These are phyloP conservation scores for Cyclotella baltica DNA, from an alignment of 108 stramenopile genomes.

Conservation along the genomic window DNA sequence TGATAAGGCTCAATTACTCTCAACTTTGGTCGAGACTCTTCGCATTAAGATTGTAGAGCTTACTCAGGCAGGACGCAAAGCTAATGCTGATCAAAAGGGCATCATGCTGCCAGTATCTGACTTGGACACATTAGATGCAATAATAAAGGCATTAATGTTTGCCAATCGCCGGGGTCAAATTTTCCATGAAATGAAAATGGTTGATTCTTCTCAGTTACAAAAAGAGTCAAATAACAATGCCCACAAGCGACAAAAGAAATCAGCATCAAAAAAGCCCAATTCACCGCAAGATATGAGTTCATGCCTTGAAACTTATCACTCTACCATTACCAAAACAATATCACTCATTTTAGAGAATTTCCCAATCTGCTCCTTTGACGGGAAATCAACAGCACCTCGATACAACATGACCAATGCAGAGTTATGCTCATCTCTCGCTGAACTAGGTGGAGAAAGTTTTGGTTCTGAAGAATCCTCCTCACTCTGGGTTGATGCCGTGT, in stretches of 20 bases:
- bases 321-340: slow-evolving; percentile 30
- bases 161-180: no score
- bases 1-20: slow-evolving; percentile 37
- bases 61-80: slow-evolving; percentile 31
- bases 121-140: no score
- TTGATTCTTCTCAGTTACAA: no score
- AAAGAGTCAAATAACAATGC: background rate
- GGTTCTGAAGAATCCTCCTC: slow-evolving; percentile 18
- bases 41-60: slow-evolving; percentile 48
- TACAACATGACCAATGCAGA: slow-evolving; percentile 50
- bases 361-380: slow-evolving; percentile 31
- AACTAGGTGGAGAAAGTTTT: slow-evolving; percentile 35
- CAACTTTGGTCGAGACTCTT: slow-evolving; percentile 43
- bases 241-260: slow-evolving; percentile 25
- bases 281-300: slow-evolving; percentile 16
- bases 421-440: slow-evolving; percentile 51
- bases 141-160: no score
- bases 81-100: slow-evolving; percentile 24
- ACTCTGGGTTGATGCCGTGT: slow-evolving; percentile 46
- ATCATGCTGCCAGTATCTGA: slow-evolving; percentile 31
- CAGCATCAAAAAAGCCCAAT: slow-evolving; percentile 15
- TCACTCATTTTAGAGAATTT: slow-evolving; percentile 38
- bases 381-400: slow-evolving; percentile 11
- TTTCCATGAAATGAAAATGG: no score
- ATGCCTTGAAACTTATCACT: slow-evolving; percentile 25